Evolutionary conservation across 2,329 filamentous ascomycete species (phyloP).

Genomic region (Fusarium bulbicola): DNA sequence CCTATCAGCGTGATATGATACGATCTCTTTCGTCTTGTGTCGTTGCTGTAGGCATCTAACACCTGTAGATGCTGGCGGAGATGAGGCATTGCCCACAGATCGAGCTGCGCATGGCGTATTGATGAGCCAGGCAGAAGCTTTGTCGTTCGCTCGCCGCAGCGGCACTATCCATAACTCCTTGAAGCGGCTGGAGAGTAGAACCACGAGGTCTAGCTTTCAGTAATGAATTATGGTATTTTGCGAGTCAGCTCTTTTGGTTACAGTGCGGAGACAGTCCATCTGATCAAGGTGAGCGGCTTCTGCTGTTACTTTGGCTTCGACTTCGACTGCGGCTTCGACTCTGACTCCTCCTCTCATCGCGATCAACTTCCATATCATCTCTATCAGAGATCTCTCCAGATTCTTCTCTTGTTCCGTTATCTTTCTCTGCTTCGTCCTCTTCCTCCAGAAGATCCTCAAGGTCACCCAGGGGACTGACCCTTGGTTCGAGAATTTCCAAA

Average conservation of each 20-base stretch:
- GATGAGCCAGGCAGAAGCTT: neutral
- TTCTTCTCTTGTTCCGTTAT: conserved; percentile 49
- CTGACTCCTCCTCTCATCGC: conserved; percentile 38
- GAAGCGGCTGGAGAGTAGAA: no score
- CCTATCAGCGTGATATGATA: neutral
- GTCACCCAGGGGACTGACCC: conserved; percentile 84
- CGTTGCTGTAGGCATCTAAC: neutral
- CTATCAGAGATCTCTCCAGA: conserved; percentile 51
- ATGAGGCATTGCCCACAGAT: neutral
- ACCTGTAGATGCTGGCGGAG: neutral
- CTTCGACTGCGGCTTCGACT: conserved; percentile 35
- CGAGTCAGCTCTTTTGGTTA: neutral
- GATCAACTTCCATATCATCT: conserved; percentile 53
- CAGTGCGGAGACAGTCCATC: neutral
- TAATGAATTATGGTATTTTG: neutral
- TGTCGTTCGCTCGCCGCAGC: neutral
- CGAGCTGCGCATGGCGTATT: neutral
- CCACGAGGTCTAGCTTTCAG: no score
- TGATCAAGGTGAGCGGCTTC: conserved; percentile 43
- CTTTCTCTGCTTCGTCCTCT: conserved; percentile 57
- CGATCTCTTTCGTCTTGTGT: neutral
- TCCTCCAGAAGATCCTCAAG: conserved; percentile 76
- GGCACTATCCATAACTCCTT: neutral
- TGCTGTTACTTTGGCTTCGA: conserved; percentile 5
- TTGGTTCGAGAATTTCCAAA: conserved; percentile 83